Conservation (phyloP, 495 filamentous ascomycete genomes). For the Penicillium odoratum region DNA sequence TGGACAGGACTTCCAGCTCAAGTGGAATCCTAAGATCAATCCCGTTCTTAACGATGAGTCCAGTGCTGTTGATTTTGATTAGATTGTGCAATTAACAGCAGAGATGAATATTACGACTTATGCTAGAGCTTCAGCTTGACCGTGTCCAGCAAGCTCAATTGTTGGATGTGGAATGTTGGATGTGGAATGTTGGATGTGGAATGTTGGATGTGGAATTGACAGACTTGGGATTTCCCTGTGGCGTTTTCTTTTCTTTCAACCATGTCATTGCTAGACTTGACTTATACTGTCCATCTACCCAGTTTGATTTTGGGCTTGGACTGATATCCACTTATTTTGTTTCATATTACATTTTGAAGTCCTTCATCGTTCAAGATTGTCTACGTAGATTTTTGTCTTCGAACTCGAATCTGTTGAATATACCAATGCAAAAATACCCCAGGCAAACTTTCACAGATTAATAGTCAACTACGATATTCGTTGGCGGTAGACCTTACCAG, state of each 20-base stretch:
- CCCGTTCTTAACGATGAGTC: slow-evolving; percentile 60
- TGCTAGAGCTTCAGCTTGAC: neutral
- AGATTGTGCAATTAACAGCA: slow-evolving; percentile 19
- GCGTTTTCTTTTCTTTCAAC: slow-evolving; percentile 12
- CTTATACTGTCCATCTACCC: neutral
- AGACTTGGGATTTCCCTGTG: neutral
- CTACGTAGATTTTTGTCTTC: neutral
- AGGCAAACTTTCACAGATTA: neutral
- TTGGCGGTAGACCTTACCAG: neutral
- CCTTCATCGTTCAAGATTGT: neutral
- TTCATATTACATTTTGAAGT: neutral
- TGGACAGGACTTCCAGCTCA: slow-evolving; percentile 57
- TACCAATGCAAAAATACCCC: neutral
- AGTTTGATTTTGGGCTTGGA: neutral
- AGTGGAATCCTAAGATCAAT: slow-evolving; percentile 62
- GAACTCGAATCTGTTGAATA: neutral
- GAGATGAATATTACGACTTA: slow-evolving; percentile 2
- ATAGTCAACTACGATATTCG: neutral
- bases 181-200: neutral
- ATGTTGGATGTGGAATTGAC: neutral
- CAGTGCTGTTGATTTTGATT: slow-evolving; percentile 52
- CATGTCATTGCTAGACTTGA: slow-evolving; percentile 20
- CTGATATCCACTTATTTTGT: slow-evolving; percentile 3
- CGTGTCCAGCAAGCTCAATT: neutral
- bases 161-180: too few relatives aligned